Conservation (phyloP, 169 alveolate genomes). For the Plasmodium gonderi region DNA sequence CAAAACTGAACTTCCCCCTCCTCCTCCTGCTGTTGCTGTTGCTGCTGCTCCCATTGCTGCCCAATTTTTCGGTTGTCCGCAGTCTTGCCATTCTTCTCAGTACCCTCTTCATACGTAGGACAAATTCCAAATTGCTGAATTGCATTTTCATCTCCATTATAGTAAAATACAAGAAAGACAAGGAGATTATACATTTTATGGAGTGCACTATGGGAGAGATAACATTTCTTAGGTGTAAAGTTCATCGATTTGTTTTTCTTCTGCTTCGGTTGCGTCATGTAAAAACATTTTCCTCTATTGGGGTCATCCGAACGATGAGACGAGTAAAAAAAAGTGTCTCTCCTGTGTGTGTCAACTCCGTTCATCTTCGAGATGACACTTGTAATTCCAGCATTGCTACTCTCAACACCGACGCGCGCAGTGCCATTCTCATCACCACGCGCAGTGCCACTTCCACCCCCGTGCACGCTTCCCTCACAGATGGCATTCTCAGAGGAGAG, state of each 20-base stretch:
- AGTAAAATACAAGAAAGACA: slow-evolving; percentile 18
- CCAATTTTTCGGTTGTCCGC: neutral
- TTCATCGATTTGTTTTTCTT: neutral
- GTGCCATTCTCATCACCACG: too few relatives aligned
- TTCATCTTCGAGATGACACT: neutral
- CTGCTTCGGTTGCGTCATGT: too few relatives aligned
- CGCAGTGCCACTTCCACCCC: too few relatives aligned
- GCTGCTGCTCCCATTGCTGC: neutral
- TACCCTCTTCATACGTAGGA: neutral
- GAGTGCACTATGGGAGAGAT: neutral
- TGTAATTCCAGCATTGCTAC: too few relatives aligned
- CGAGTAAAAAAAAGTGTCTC: neutral
- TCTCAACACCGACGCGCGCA: too few relatives aligned
- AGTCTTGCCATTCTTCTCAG: too few relatives aligned
- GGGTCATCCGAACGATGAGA: neutral
- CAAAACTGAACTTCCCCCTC: too few relatives aligned
- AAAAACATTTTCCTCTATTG: too few relatives aligned
- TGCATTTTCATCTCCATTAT: neutral
- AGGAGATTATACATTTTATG: neutral
- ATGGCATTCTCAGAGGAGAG: neutral
- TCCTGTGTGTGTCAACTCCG: neutral
- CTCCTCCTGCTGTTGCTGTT: neutral
- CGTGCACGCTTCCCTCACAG: too few relatives aligned
- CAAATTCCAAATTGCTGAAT: neutral
- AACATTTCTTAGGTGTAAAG: neutral